phyloP scores from a whole-genome alignment of 1,284 basidiomycete genomes.

The Pseudomicrostroma phylloplanum region DNA sequence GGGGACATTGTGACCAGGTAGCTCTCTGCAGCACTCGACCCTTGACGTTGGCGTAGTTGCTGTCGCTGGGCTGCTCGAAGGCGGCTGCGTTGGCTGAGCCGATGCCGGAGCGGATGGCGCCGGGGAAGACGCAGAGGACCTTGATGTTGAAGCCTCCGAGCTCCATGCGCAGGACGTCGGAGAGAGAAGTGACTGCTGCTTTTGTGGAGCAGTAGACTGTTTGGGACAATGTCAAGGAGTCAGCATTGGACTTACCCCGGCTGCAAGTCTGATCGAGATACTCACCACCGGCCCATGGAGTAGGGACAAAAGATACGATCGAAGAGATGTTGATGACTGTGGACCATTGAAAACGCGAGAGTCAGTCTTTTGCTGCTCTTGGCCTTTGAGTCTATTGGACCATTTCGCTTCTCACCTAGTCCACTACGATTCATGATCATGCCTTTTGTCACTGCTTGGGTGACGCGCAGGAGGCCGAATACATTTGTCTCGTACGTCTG shows the following conservation, averaged over 20 bases:
- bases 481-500: constrained; percentile 56
- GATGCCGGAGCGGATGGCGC: constrained; percentile 34
- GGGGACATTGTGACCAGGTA: too few relatives aligned
- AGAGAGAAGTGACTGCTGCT: constrained; percentile 35
- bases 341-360: too few relatives aligned
- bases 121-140: constrained; percentile 39
- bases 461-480: constrained; percentile 60
- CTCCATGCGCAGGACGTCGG: constrained; percentile 34
- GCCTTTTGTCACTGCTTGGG: constrained; percentile 63
- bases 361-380: too few relatives aligned
- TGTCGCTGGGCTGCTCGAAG: neutral
- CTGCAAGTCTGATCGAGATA: constrained; percentile 9
- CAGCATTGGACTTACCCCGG: neutral
- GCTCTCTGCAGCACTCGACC: too few relatives aligned
- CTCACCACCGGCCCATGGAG: constrained; percentile 50
- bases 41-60: too few relatives aligned
- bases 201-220: constrained; percentile 33
- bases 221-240: constrained; percentile 16
- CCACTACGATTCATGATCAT: constrained; percentile 64
- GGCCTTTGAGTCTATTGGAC: too few relatives aligned
- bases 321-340: constrained; percentile 69
- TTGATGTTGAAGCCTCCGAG: constrained; percentile 35
- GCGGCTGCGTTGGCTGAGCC: constrained; percentile 18
- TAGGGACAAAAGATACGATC: constrained; percentile 35
- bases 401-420: too few relatives aligned